phyloP scores from a whole-genome alignment of 768 basidiomycete species.

The Paxillus involutus region DNA sequence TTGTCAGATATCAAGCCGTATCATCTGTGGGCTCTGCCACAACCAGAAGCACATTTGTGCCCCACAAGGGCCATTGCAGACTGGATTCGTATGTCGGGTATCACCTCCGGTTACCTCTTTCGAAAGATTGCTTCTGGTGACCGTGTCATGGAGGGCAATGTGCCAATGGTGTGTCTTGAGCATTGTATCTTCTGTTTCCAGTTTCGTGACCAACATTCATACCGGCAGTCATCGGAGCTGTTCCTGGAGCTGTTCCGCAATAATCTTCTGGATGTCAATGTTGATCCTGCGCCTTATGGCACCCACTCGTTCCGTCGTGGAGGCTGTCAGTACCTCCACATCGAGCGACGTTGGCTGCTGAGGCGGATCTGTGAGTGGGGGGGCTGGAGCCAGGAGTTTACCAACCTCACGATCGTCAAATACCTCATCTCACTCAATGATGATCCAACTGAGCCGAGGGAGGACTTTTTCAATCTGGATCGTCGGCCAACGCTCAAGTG shows the following conservation, averaged over 20 bases:
- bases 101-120: slow-evolving; percentile 29
- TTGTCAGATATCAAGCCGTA: slow-evolving; percentile 33
- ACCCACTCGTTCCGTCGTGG: slow-evolving; percentile 38
- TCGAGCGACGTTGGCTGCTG: slow-evolving; percentile 33
- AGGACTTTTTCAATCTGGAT: too few species aligned
- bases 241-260: slow-evolving; percentile 40
- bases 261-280: slow-evolving; percentile 38
- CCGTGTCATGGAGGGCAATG: slow-evolving; percentile 17
- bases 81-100: slow-evolving; percentile 24
- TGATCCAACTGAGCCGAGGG: slow-evolving; percentile 33
- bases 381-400: slow-evolving; percentile 42
- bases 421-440: slow-evolving; percentile 33
- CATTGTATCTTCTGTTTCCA: too few species aligned
- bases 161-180: slow-evolving; percentile 22
- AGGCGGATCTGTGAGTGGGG: slow-evolving; percentile 45
- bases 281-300: slow-evolving; percentile 27
- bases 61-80: slow-evolving; percentile 32
- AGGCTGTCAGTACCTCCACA: slow-evolving; percentile 36
- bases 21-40: slow-evolving; percentile 21
- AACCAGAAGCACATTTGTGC: slow-evolving; percentile 32
- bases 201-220: too few species aligned
- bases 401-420: slow-evolving; percentile 39
- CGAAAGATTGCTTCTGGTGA: slow-evolving; percentile 29
- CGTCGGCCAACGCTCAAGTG: too few species aligned
- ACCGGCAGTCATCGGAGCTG: too few species aligned